phyloP scores from a whole-genome alignment of 345 rosid genomes.

The Dovyalis caffra region DNA sequence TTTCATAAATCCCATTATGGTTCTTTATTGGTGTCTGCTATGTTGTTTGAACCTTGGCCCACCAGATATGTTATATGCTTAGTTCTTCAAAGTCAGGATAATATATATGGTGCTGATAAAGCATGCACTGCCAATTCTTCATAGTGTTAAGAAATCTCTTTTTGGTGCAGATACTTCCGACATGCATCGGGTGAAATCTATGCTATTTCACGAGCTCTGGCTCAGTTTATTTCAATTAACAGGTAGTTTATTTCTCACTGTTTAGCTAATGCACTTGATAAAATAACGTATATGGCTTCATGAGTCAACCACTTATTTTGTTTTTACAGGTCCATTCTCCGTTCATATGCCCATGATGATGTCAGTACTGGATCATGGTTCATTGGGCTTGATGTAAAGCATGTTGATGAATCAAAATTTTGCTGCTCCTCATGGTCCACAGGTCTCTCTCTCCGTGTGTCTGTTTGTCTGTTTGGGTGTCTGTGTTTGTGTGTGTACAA shows the following conservation, averaged over 20 bases:
- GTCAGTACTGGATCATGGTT: constrained; percentile 81
- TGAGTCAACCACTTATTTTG: background rate
- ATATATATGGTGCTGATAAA: background rate
- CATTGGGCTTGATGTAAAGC: constrained; percentile 50
- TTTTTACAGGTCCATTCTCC: constrained; percentile 52
- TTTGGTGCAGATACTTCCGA: constrained; percentile 59
- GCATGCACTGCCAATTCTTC: constrained; percentile 2
- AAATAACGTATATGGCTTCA: background rate
- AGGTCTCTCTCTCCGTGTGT: constrained; percentile 37
- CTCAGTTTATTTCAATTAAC: constrained; percentile 65
- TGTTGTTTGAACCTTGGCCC: background rate
- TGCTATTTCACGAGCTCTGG: constrained; percentile 63
- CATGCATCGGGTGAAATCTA: constrained; percentile 83
- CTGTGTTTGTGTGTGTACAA: background rate
- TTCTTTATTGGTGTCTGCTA: background rate
- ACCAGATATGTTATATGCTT: background rate
- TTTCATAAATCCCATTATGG: background rate
- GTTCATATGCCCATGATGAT: constrained; percentile 69
- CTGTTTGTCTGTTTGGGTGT: background rate
- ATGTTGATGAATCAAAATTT: constrained; percentile 64
- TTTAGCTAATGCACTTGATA: background rate
- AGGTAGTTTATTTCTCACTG: constrained; percentile 38
- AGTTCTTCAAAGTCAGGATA: background rate
- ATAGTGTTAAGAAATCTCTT: background rate
- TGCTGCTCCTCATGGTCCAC: constrained; percentile 78